Base-by-base conservation (phyloP, 345 rosid genomes). In the Orychophragmus violaceus region DNA sequence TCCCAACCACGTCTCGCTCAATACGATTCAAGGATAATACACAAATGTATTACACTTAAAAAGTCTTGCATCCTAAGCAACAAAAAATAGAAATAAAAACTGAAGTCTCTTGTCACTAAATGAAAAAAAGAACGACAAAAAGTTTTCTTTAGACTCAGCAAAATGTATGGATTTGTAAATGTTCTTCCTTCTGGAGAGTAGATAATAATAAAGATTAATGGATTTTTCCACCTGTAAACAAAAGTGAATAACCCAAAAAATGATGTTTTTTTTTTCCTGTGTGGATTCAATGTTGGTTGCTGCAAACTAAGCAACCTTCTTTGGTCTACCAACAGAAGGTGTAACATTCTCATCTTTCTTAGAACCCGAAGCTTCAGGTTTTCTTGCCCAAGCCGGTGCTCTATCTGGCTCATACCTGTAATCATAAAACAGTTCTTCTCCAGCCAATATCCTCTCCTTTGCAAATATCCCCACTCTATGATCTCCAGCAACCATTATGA, bases 351-450 rank as follows among this genome's bases (percentile, higher is more conserved):
- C 97, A 45, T 94, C 97, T 72, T 83, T 90, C 52, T 87, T 90
- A 1, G 93, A 83, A 57, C 95, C 97, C 1, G 93, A 75, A 59
- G 87, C 85, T 78, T 90, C 97, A 0, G 95, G 99, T 79, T 90
- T 93, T 79, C 87, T 82, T 1, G 99, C 99, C 99, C 99, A 94
- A 52, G 95, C 90, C n/a, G 97, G 96, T 45, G 97, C 99, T 62
- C 95, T 78, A 46, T 94, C 99, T 6, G 97, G 93, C 71, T 94
- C 99, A 61, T 94, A 94, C 21, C 99, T 89, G 39, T 94, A 94
- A 46, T 90, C 97, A 53, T 94, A 90, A 72, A 94, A 94, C 36
- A 94, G 86, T 67, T 94, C 97, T 80, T 94, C 99, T 32, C 97
- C 96, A 5, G 87, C 81, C 72, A 77, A 76, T 27, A 94, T 94